These are phyloP conservation scores for Trichothecium roseum DNA, from an alignment of 2,329 filamentous ascomycete genomes.

Conservation along the genomic window DNA sequence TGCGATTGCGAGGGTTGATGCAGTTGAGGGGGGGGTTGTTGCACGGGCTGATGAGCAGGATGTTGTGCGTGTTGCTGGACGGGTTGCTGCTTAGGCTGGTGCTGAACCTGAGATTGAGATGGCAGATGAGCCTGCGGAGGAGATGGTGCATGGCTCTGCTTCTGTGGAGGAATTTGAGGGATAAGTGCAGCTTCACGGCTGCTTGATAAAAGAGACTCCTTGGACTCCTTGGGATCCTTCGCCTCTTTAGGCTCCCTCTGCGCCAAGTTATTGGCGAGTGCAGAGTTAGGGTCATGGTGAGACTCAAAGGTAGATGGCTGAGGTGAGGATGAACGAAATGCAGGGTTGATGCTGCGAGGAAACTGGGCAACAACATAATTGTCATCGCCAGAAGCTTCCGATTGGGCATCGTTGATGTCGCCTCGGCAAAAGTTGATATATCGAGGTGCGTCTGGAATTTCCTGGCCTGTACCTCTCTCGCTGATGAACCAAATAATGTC, in stretches of 20 bases:
- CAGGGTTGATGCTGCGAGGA: conserved; percentile 86
- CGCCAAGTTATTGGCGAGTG: conserved; percentile 58
- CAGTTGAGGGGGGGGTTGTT: too few species aligned
- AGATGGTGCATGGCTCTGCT: conserved; percentile 10
- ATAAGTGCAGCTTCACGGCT: conserved; percentile 40
- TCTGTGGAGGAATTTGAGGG: conserved; percentile 34
- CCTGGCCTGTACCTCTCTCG: conserved; percentile 83
- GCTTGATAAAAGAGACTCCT: conserved; percentile 20
- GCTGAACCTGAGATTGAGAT: conserved; percentile 7
- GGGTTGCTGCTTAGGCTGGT: conserved; percentile 4
- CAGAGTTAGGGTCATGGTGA: conserved; percentile 76
- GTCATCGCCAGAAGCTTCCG: conserved; percentile 77
- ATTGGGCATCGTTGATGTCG: conserved; percentile 69
- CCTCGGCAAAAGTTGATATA: conserved; percentile 99
- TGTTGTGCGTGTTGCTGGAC: too few species aligned
- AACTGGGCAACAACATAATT: conserved; percentile 94
- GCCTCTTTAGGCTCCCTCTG: conserved; percentile 33
- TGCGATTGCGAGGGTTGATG: too few species aligned
- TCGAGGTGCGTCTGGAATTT: conserved; percentile 92
- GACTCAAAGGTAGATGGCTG: conserved; percentile 90
- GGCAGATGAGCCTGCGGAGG: not conserved
- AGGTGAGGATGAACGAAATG: conserved; percentile 90
- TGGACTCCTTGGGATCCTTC: too few species aligned
- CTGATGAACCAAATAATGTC: conserved; percentile 86
- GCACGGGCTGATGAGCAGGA: too few species aligned